Base-by-base conservation (phyloP, 164 flowering plant genomes). In the Cinnamomum chago region DNA sequence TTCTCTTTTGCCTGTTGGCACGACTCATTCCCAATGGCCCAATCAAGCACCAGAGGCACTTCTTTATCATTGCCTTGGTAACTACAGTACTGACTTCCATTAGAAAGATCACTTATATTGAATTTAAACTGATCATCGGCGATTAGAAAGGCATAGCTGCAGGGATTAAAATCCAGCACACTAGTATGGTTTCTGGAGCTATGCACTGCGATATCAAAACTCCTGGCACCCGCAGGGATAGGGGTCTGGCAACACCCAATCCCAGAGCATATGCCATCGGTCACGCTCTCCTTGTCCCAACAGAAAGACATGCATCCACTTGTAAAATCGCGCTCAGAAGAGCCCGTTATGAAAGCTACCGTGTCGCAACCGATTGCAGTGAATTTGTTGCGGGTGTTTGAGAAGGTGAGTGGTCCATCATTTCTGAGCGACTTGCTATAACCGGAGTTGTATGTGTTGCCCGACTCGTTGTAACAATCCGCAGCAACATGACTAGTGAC, bases 1-100 rank as follows among this genome's bases (percentile, higher is more conserved):
- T 55, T 55, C 2, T 70, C 73, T 33, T 33, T 5, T 13, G 81
- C 87, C 47, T 24, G 75, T 5, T 69, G 70, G 70, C 93, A 89
- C 0, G 71, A 80, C 17, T 30, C 62, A 2, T 70, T 9, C 1
- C 84, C 87, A 5, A 87, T 47, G 0, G 79, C 72, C 94, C 94
- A 85, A 25, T 88, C 90, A n/a, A 85, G 70, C 24, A 82, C 82
- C 23, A 68, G 3, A n/a, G 50, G 12, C 2, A 35, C 20, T n/a
- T 33, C 71, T 33, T 15, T 33, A 15, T 12, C 30, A 68, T 12
- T 68, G n/a, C 24, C 71, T 1, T 40, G 47, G 47, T 40, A 40
- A 1, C 47, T 40, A 40, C 47, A 1, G 47, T 40, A 40, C 47
- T 40, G 47, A 40, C 47, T 40, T 40, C 47, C 47, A 40, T 5